Percentiles rank a stretch among this genome's conserved stretches.
These are phyloP conservation scores for Phytophthora pistaciae DNA, from an alignment of 352 stramenopile genomes.

Conservation along the genomic window DNA sequence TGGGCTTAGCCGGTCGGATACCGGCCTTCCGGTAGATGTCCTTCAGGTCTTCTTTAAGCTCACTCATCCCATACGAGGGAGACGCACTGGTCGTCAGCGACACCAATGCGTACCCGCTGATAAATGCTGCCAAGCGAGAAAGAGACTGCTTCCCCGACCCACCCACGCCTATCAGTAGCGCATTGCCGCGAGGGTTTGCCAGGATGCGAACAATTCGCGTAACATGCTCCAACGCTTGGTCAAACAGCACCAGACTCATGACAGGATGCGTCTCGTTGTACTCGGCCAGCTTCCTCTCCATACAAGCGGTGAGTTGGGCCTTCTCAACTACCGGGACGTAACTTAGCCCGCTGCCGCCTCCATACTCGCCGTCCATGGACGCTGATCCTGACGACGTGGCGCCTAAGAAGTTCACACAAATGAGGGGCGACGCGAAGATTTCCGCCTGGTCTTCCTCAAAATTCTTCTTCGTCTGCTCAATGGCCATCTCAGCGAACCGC, in stretches of 20 bases:
- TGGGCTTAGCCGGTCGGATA: constrained; percentile 83
- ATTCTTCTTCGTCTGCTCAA: constrained; percentile 89
- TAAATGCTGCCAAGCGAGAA: constrained; percentile 90
- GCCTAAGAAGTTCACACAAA: constrained; percentile 78
- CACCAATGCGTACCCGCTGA: constrained; percentile 78
- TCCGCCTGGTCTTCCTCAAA: constrained; percentile 85
- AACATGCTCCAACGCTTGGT: constrained; percentile 92
- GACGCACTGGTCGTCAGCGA: constrained; percentile 69
- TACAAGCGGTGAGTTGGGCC: constrained; percentile 50
- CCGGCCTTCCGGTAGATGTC: constrained; percentile 90
- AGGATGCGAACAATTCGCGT: constrained; percentile 90
- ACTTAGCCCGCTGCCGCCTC: constrained; percentile 26
- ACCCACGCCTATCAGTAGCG: constrained; percentile 87
- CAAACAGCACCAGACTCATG: constrained; percentile 94
- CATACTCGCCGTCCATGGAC: constrained; percentile 17
- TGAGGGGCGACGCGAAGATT: constrained; percentile 72
- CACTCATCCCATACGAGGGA: constrained; percentile 69
- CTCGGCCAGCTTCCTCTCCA: constrained; percentile 74
- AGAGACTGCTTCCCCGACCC: constrained; percentile 93
- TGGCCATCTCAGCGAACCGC: constrained; percentile 82
- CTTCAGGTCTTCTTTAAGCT: constrained; percentile 92
- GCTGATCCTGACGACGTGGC: constrained; percentile 7
- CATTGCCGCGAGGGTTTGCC: constrained; percentile 76
- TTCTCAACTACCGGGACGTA: constrained; percentile 71
- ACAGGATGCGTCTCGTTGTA: constrained; percentile 96